These are phyloP conservation scores for Sphaerosporella brunnea DNA, from an alignment of 495 filamentous ascomycete species.

Conservation along the genomic window DNA sequence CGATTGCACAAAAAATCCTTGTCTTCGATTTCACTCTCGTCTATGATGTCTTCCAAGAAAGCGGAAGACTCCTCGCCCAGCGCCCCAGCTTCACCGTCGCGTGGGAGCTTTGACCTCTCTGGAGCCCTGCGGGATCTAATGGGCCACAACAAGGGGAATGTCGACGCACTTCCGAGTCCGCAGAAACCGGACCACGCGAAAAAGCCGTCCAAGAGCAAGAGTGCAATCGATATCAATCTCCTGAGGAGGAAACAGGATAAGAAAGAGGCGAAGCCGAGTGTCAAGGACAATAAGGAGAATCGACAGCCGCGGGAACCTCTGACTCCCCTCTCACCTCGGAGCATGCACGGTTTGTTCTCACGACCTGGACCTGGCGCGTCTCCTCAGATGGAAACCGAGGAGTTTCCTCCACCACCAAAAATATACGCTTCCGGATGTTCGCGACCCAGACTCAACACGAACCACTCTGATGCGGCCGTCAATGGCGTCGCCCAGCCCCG, in stretches of 20 bases:
- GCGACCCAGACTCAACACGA: constrained; percentile 14
- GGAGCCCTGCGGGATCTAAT: constrained; percentile 2
- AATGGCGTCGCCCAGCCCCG: constrained; percentile 12
- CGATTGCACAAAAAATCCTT: constrained; percentile 22
- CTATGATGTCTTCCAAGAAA: constrained; percentile 21
- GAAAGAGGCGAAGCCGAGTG: constrained; percentile 15
- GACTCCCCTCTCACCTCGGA: not conserved
- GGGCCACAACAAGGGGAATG: constrained; percentile 1
- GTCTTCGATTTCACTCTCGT: constrained; percentile 21
- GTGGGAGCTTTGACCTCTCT: constrained; percentile 19
- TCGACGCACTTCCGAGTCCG: constrained; percentile 1
- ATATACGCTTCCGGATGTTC: constrained; percentile 7
- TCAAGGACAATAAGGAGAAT: constrained; percentile 23
- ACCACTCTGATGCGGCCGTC: constrained; percentile 13
- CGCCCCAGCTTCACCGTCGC: constrained; percentile 14
- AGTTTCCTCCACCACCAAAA: constrained; percentile 2
- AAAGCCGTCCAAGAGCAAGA: constrained; percentile 22
- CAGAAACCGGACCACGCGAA: constrained; percentile 14
- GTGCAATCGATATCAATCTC: constrained; percentile 21
- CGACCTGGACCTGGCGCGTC: not conserved
- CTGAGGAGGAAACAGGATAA: constrained; percentile 19
- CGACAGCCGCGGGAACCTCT: constrained; percentile 10
- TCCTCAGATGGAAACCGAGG: not conserved
- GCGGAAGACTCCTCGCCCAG: constrained; percentile 7
- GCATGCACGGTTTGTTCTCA: constrained; percentile 1